Evolutionary conservation across 1,284 basidiomycete genomes (phyloP), one percentile per base, ranked within the genome.

Genomic region (Ceratobasidium sp.): DNA sequence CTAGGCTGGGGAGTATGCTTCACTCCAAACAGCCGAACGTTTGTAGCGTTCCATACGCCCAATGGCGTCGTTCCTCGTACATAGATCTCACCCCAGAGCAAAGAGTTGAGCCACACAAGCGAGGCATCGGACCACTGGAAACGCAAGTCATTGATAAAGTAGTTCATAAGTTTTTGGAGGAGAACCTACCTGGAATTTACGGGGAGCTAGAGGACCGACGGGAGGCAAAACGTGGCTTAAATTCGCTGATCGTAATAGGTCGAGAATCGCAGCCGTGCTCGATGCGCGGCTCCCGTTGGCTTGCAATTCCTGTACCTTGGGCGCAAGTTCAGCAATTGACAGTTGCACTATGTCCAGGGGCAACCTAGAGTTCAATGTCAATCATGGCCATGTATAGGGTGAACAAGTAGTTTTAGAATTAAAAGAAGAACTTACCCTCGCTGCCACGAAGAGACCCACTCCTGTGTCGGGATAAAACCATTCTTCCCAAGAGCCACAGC

Each of bases 11-110:
- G 88, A 6, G 92, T 87, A 77, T 95, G 94, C 80, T 95, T 95
- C 73, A 97, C 92, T 67, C 93, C 89, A 83, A 97, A 97, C 61
- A 97, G 82, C 30, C 92, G 88, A 21, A 96, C 93, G 54, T 89
- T 91, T 11, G 95, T 96, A 52, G 89, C 88, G 76, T 92, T 92
- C 94, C 94, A 96, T 46, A 95, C 88, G 7, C 93, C 93, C 38
- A 95, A 83, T 4, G 91, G 90, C 1, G 89, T 88, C 87, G 95
- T 90, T 8, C 90, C 91, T 47, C 90, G 89, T n/a, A 98, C 91
- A 79, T 96, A 98, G 26, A 96, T 88, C 79, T 96, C 94, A 52
- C 95, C 95, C 94, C 95, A 98, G 43, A 96, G 89, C 64, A 97
- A 82, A 0, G 92, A 94, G 9, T 94, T 93, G 57, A 96, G 85